Evolutionary conservation across 2,329 filamentous ascomycete genomes (phyloP).

Genomic region (Hymenoscyphus infarciens): DNA sequence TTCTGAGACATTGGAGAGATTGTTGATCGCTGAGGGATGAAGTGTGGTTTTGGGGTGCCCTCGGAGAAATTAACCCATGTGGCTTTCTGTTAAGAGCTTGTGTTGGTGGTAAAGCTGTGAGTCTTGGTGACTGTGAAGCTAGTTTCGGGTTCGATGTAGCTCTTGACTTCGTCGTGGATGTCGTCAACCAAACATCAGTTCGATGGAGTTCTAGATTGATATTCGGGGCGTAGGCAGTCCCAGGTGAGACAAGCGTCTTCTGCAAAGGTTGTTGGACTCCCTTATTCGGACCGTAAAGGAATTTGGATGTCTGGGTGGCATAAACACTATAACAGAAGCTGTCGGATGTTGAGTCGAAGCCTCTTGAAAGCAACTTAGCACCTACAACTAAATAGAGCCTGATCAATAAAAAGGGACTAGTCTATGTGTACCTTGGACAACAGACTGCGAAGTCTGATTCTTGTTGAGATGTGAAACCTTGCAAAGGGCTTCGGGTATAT

Average conservation of each 20-base stretch:
- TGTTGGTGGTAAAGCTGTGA: not conserved
- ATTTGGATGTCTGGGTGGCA: not conserved
- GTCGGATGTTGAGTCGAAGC: not conserved
- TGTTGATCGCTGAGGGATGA: not conserved
- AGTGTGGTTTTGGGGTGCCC: not conserved
- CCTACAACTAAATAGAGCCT: not conserved
- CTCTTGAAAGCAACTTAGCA: not conserved
- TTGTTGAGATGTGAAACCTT: not conserved
- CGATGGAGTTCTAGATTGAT: not conserved
- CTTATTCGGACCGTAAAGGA: not conserved
- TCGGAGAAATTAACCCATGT: not conserved
- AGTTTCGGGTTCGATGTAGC: not conserved
- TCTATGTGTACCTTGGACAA: not conserved
- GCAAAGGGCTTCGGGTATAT: not conserved
- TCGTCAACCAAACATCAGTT: not conserved
- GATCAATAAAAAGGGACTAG: not conserved
- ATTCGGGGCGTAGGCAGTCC: not conserved
- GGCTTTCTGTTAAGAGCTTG: not conserved
- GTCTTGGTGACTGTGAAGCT: not conserved
- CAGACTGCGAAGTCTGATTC: not conserved
- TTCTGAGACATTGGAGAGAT: not conserved
- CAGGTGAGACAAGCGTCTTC: not conserved
- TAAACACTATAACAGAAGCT: not conserved
- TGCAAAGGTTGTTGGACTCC: not conserved
- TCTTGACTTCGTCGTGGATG: not conserved